Base-by-base conservation (phyloP, 805 yeast genomes). In the Yamadazyma philogaea region DNA sequence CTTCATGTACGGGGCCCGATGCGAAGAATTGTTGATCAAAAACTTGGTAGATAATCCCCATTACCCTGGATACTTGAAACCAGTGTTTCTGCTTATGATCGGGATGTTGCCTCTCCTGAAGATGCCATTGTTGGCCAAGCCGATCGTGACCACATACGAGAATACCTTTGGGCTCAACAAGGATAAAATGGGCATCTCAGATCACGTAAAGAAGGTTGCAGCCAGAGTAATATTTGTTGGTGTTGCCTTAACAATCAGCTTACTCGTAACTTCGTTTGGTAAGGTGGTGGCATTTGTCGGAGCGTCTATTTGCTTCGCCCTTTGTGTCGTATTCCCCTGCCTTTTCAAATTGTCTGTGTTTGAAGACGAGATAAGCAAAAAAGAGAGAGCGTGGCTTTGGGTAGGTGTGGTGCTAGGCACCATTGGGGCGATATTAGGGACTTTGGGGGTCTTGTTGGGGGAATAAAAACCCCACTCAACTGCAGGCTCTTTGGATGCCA, bases 21-120 rank as follows among this genome's bases (percentile, higher is more conserved):
- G 86, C 21, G 59, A 75, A 36, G 91, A 87, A 55, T 89, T 87
- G 46, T 74, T 90, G 44, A 86, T 95, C 2, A 84, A 85, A 55
- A 85, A 84, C 44, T 70, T 89, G 34, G 70, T 89, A 61, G 55
- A 70, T 10, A 83, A 85, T 3, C 53, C 66, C 4, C 86, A 87
- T 0, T 88, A 84, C 56, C 95, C 96, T 1, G 52, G 59, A 11
- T 75, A 78, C 60, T 71, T 84, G 26, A 59, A 57, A 27, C 55
- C 60, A 1, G 35, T 54, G 19, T 53, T 67, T 15, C 55, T 67
- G 42, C 40, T 59, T 2, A 50, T 68, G n/a, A 57, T 70, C 53
- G 70, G 71, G 4, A 30, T 69, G 20, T 51, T 70, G 12, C 70
- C 75, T 7, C 47, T 70, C n/a, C 66, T 69, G 28, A 70, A 70